Evolutionary conservation across 108 stramenopile species (phyloP).

Genomic region (Skeletonema potamos): DNA sequence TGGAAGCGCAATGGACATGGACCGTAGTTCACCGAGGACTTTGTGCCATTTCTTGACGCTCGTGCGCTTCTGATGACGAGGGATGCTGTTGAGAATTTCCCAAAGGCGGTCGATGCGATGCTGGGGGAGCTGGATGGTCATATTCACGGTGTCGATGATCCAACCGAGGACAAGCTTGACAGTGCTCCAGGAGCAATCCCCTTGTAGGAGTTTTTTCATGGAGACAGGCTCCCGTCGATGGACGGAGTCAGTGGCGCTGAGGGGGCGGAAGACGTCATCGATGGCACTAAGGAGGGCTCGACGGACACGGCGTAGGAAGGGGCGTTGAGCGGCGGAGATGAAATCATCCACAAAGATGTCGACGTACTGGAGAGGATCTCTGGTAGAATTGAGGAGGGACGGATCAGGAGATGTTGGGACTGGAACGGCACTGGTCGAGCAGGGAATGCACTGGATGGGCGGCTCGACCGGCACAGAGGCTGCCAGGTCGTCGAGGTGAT

Average conservation of each 20-base stretch:
- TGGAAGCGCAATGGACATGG: constrained; percentile 47
- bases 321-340: constrained; percentile 21
- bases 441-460: no score
- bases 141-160: constrained; percentile 16
- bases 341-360: constrained; percentile 57
- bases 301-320: background rate
- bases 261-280: constrained; percentile 37
- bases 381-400: background rate
- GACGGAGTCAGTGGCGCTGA: constrained; percentile 8
- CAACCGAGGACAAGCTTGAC: constrained; percentile 19
- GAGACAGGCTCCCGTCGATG: constrained; percentile 32
- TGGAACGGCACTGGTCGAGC: no score
- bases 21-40: constrained; percentile 44
- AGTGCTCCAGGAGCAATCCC: constrained; percentile 14
- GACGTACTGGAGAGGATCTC: constrained; percentile 1
- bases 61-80: background rate
- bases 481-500: background rate
- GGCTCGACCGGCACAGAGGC: background rate
- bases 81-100: constrained; percentile 8
- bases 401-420: no score
- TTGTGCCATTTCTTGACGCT: constrained; percentile 32
- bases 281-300: constrained; percentile 23
- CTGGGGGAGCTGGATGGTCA: constrained; percentile 12
- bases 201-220: constrained; percentile 35
- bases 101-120: constrained; percentile 26